These are phyloP conservation scores for Parathielavia appendiculata DNA, from an alignment of 495 filamentous ascomycete genomes.

Conservation along the genomic window DNA sequence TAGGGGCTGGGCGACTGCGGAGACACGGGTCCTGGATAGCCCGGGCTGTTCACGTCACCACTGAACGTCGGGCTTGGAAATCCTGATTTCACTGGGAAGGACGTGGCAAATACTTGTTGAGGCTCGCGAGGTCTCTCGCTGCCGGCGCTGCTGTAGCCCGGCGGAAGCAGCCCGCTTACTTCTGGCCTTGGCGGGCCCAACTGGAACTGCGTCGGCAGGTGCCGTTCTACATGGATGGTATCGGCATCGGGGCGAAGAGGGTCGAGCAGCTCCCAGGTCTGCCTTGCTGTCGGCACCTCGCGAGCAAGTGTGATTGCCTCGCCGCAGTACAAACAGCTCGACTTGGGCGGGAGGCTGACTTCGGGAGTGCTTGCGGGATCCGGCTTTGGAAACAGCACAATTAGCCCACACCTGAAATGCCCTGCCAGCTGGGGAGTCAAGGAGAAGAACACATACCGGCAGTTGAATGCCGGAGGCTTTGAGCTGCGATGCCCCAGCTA, in stretches of 20 bases:
- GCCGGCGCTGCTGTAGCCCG: constrained; percentile 13
- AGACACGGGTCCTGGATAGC: constrained; percentile 5
- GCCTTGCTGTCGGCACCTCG: constrained; percentile 29
- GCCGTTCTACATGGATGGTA: constrained; percentile 34
- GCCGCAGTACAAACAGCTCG: constrained; percentile 29
- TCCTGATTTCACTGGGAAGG: background rate
- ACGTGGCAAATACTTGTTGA: background rate
- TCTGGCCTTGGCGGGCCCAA: constrained; percentile 29
- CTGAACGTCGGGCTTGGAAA: constrained; percentile 1
- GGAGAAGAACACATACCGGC: constrained; percentile 21
- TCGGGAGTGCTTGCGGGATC: constrained; percentile 14
- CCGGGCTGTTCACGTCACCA: background rate
- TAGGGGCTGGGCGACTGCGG: constrained; percentile 3
- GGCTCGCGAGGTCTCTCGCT: background rate
- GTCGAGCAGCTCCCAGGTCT: constrained; percentile 32
- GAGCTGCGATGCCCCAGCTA: constrained; percentile 33
- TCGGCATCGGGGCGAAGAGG: constrained; percentile 33
- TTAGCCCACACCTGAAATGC: background rate
- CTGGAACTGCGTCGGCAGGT: constrained; percentile 33
- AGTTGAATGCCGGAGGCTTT: constrained; percentile 21
- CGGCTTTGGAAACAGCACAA: constrained; percentile 12
- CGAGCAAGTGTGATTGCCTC: constrained; percentile 29
- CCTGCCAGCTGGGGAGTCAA: too few species aligned
- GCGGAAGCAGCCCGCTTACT: constrained; percentile 15
- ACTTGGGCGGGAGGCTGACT: constrained; percentile 23